Base-by-base conservation (phyloP, 805 yeast species). In the Metschnikowia henanensis region DNA sequence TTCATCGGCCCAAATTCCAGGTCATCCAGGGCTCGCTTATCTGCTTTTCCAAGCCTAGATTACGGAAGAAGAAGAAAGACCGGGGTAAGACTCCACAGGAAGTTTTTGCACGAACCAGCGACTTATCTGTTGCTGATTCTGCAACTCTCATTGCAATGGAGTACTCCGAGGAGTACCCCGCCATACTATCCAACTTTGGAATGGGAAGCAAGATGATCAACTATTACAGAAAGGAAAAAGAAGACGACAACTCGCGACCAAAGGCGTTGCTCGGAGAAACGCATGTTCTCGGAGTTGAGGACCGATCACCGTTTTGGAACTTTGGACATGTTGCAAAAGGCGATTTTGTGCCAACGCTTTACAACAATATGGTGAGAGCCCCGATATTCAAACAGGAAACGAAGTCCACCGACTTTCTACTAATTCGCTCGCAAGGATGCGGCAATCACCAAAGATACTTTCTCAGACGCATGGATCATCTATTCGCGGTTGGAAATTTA, bases 251-350 rank as follows among this genome's bases (percentile, higher is more conserved):
- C 4, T 74, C 86, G 5, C 79, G 98, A 47, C 98, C 98, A 0
- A 92, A 91, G 57, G 72, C 90, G 21, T 79, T 88, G 1, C 75
- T 90, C 32, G 99, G 99, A 35, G 99, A 94, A 61, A 94, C 98
- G 0, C 94, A 87, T 65, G 96, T 94, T 3, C 71, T 94, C 29
- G 97, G 97, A n/a, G 87, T 88, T 1, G 96, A 91, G 60, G 99
- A 94, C 65, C 77, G 95, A 56, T 87, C 96, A 6, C 97, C 99
- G 10, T 94, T 94, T 61, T 94, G 99, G 98, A 94, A 91, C 62
- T 94, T 90, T 69, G 99, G 99, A 1, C 87, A 86, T 67, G 98
- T 94, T 6, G 96, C 89, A 35, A 87, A 90, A 3, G 99, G 99
- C 2, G 88, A 85, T 55, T 80, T 89, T 43, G 97, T 91, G 3